These are phyloP conservation scores for Stramenopiles sp. DNA, from an alignment of 352 stramenopile genomes.

Conservation along the genomic window DNA sequence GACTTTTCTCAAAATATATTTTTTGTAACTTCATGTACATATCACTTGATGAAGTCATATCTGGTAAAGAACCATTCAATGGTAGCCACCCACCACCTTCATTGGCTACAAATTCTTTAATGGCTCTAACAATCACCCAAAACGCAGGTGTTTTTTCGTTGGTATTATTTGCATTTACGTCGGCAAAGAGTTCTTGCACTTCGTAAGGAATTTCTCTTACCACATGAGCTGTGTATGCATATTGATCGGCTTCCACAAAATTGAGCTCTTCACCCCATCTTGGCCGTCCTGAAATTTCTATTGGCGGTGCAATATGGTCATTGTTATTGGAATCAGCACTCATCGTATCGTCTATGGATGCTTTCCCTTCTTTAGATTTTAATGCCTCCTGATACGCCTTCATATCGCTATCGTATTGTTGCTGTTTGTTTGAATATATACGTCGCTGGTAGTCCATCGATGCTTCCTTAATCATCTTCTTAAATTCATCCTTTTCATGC, in stretches of 20 bases:
- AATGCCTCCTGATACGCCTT: too few relatives aligned
- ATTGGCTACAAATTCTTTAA: constrained; percentile 47
- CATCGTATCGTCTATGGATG: too few relatives aligned
- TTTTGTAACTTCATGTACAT: constrained; percentile 76
- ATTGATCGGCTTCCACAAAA: constrained; percentile 72
- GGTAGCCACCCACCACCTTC: constrained; percentile 41
- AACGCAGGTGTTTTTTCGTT: constrained; percentile 47
- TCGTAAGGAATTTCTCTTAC: constrained; percentile 50
- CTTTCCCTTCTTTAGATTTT: too few relatives aligned
- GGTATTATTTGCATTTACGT: constrained; percentile 26
- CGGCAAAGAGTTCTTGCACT: constrained; percentile 37
- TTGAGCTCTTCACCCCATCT: constrained; percentile 74
- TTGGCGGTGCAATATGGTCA: too few relatives aligned
- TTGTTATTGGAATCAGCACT: too few relatives aligned
- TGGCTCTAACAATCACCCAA: constrained; percentile 44
- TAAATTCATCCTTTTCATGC: constrained; percentile 70
- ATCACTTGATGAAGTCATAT: constrained; percentile 88
- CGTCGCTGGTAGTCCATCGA: too few relatives aligned
- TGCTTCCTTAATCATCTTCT: constrained; percentile 39
- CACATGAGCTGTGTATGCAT: constrained; percentile 75
- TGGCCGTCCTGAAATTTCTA: too few relatives aligned
- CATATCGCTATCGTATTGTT: too few relatives aligned
- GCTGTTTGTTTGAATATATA: too few relatives aligned
- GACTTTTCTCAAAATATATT: constrained; percentile 69
- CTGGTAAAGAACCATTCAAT: constrained; percentile 73